phyloP scores from a whole-genome alignment of 75 land plant genomes.

The Chamaecyparis obtusa region DNA sequence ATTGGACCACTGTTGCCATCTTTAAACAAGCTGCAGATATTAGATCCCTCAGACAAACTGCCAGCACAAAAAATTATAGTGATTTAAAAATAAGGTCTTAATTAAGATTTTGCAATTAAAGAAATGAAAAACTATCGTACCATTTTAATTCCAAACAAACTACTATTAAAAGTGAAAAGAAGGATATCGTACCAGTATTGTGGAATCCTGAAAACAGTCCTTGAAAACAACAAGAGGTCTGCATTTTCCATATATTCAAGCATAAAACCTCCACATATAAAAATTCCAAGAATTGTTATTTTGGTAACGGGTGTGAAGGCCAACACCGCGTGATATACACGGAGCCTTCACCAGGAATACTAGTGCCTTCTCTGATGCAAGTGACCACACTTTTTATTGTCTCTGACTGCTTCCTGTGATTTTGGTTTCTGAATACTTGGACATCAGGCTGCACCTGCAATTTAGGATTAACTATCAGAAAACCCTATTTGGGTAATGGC shows the following conservation, averaged over 20 bases:
- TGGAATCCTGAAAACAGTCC: constrained; percentile 73
- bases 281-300: not conserved
- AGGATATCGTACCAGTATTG: constrained; percentile 63
- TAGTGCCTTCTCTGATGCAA: constrained; percentile 81
- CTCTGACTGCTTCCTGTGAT: constrained; percentile 71
- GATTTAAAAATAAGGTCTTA: not conserved
- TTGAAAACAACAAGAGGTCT: constrained; percentile 98
- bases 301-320: not conserved
- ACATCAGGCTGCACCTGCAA: constrained; percentile 41
- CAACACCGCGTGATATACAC: constrained; percentile 67
- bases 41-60: constrained; percentile 88
- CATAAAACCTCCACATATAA: not conserved
- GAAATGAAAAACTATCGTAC: not conserved
- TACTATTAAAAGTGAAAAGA: too few relatives aligned
- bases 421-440: constrained; percentile 75
- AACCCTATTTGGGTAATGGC: too few relatives aligned
- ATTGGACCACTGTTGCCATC: constrained; percentile 86
- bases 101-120: not conserved
- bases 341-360: constrained; percentile 91
- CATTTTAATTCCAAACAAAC: not conserved
- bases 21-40: constrained; percentile 80
- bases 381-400: constrained; percentile 67
- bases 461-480: not conserved
- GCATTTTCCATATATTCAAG: constrained; percentile 14
- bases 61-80: not conserved